phyloP scores from a whole-genome alignment of 345 rosid genomes.

The Toxicodendron radicans region DNA sequence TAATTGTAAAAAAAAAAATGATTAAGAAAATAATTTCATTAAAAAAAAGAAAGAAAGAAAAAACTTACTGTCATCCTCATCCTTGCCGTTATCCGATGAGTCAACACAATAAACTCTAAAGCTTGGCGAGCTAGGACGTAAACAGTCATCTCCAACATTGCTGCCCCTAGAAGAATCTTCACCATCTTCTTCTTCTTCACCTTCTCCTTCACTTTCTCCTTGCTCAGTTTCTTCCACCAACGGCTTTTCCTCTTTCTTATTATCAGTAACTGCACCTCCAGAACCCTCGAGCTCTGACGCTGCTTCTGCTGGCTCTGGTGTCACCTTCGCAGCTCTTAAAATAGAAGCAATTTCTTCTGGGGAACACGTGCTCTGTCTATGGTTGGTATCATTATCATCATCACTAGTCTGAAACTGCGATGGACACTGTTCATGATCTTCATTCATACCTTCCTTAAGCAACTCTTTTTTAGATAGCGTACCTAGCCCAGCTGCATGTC shows the following conservation, averaged over 20 bases:
- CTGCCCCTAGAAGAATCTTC: background rate
- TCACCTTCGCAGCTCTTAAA: slow-evolving; percentile 5
- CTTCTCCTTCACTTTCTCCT: slow-evolving; percentile 5
- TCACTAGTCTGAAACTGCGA: background rate
- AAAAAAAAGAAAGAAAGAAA: background rate
- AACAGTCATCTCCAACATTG: background rate
- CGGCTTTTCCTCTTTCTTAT: background rate
- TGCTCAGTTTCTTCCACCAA: background rate
- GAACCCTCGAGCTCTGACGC: too few relatives aligned
- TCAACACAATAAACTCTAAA: slow-evolving; percentile 35
- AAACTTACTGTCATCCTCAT: slow-evolving; percentile 15
- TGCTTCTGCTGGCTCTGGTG: background rate
- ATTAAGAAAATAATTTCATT: too few relatives aligned
- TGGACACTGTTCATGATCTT: slow-evolving; percentile 10
- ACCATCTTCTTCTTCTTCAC: slow-evolving; percentile 11
- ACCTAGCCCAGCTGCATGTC: background rate
- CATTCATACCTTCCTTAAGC: slow-evolving; percentile 22
- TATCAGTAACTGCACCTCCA: background rate
- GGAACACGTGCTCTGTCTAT: slow-evolving; percentile 19
- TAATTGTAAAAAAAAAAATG: background rate
- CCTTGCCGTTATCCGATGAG: slow-evolving; percentile 6
- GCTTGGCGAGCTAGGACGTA: slow-evolving; percentile 35
- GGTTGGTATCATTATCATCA: background rate
- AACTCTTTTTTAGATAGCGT: slow-evolving; percentile 25
- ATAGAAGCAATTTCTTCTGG: slow-evolving; percentile 4